Base-by-base conservation (phyloP, 257 asterid species). In the Avicennia marina region DNA sequence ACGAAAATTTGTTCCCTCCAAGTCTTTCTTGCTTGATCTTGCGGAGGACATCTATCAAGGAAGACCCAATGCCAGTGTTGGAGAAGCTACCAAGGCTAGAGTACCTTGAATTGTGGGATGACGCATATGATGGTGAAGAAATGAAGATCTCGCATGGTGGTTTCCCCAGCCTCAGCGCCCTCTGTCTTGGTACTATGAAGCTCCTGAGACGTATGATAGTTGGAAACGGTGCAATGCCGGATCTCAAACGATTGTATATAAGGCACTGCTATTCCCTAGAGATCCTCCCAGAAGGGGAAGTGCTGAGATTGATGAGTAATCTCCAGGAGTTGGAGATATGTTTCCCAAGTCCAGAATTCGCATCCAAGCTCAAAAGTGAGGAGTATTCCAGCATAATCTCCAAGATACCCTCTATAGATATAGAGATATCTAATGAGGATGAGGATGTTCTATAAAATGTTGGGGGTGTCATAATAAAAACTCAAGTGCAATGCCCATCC, bases 1-100 rank as follows among this genome's bases (percentile, higher is more conserved):
- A 7, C 6, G 7, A 2, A 7, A 8, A 20, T n/a, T n/a, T n/a
- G 6, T 64, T 70, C 45, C 71, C 75, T 6, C 59, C 63, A 13
- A 64, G 58, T 29, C 53, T 70, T 58, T 5, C 54, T 22, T 12
- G 16, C 56, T 50, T 70, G 43, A 64, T 34, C 52, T 53, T 70
- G 60, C 42, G 17, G 2, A 2, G 15, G 8, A 20, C 53, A 1
- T 2, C 5, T 0, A 57, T 64, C n/a, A 33, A 18, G 4, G 26
- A 61, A 52, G 51, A 70, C 33, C 62, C 68, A 6, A 58, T 64
- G 42, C 44, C 22, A 2, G 44, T 45, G 1, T 29, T 70, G 48
- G 64, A 44, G 47, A 64, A 15, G 53, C 21, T 64, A 9, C 50
- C 68, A 1, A 44, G 27, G 2, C 20, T 64, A 40, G 11, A 19